Evolutionary conservation across 208 protist species (phyloP).

Genomic region (Wallacemonas sp.): DNA sequence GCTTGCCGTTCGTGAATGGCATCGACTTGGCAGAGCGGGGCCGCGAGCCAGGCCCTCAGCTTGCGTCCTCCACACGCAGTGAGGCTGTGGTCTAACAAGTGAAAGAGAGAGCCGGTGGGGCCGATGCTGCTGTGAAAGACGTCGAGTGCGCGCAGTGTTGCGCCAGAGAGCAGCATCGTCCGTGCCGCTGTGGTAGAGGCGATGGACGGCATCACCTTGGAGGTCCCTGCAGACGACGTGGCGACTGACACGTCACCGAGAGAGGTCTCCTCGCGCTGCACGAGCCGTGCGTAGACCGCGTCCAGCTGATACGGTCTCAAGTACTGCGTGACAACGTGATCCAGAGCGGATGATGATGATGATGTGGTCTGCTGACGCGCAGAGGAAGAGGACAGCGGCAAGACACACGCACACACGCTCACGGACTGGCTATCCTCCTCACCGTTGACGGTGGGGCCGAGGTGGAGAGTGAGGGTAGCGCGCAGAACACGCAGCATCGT

Average conservation of each 20-base stretch:
- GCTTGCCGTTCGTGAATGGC: slow-evolving; percentile 49
- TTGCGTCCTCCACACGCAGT: slow-evolving; percentile 61
- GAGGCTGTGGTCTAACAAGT: slow-evolving; percentile 66
- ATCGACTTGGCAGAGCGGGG: slow-evolving; percentile 37
- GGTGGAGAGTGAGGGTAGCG: slow-evolving; percentile 56
- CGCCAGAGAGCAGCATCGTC: slow-evolving; percentile 54
- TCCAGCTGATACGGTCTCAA: slow-evolving; percentile 60
- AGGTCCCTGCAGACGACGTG: background rate
- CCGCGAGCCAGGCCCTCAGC: slow-evolving; percentile 70
- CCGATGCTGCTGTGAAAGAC: slow-evolving; percentile 76
- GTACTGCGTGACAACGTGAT: slow-evolving; percentile 45
- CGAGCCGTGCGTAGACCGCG: slow-evolving; percentile 48
- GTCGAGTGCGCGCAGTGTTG: slow-evolving; percentile 76
- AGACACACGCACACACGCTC: slow-evolving; percentile 29
- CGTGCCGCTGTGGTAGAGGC: background rate
- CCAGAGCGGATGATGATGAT: slow-evolving; percentile 18
- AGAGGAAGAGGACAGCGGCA: too few relatives aligned
- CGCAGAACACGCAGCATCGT: slow-evolving; percentile 41
- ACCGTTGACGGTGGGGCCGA: slow-evolving; percentile 68
- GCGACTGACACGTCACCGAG: background rate
- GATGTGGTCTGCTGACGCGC: too few relatives aligned
- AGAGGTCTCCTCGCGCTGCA: background rate
- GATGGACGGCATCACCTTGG: slow-evolving; percentile 10
- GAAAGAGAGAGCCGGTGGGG: slow-evolving; percentile 45
- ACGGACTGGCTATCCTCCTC: slow-evolving; percentile 74